Base-by-base conservation (phyloP, 345 rosid species). In the Adansonia digitata region DNA sequence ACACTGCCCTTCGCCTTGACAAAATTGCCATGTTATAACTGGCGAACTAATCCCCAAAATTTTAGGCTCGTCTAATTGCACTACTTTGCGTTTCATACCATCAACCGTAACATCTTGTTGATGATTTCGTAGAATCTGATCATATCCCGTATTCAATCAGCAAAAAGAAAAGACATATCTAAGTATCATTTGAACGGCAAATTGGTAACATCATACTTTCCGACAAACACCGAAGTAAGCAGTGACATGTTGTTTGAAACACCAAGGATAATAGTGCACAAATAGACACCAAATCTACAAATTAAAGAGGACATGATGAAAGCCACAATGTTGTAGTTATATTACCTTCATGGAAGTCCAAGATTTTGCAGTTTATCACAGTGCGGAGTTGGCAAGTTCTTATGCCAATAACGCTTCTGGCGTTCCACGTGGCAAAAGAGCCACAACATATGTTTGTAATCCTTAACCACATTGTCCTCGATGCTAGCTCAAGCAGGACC, bases 331-430 rank as follows among this genome's bases (percentile, higher is more conserved):
- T 68, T 68, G 46, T 6, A 29, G 17, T 26, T 53, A 37, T 53
- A n/a, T 74, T 80, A 87, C 92, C 93, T 82, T 80, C 86, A 88
- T 73, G 89, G 89, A 40, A 81, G 71, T 55, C 89, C 92, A 26
- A 89, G 87, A 77, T 75, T 84, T 10, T 79, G 88, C 69, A 94
- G 91, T 80, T 89, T 91, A 64, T 79, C 77, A 76, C 98, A 94
- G 86, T 83, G 84, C 56, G 97, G 97, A 45, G 89, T 87, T 9
- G 91, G 97, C 80, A 90, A 60, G 77, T 88, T 86, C 85, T 72
- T 90, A 85, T 79, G 92, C 97, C 97, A 94, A 18, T 82, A 88
- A 55, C 88, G 88, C 81, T 86, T 91, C 81, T 90, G 97, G 77
- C 81, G 77, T 82, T 94, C 98, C 31, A 87, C 45, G 7, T 90